phyloP scores from a whole-genome alignment of 129 eudicot genomes.

The Artemisia tridentata region DNA sequence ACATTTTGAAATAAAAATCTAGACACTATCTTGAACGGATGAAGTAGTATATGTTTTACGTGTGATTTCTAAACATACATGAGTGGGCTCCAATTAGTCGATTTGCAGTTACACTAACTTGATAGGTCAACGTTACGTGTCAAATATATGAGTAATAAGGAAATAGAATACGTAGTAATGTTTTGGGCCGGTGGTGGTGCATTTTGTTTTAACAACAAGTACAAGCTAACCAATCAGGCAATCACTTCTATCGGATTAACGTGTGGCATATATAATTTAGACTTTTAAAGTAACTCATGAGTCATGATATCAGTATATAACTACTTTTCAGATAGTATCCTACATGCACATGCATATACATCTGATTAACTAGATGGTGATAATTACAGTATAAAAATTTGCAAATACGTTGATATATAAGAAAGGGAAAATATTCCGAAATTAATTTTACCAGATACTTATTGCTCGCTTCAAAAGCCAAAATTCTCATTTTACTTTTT shows the following conservation, averaged over 20 bases:
- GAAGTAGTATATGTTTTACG: not conserved
- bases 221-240: not conserved
- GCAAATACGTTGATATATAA: too few relatives aligned
- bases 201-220: not conserved
- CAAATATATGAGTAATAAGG: not conserved
- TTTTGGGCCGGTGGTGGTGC: slow-evolving; percentile 18
- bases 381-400: too few relatives aligned
- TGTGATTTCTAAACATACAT: not conserved
- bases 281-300: too few relatives aligned
- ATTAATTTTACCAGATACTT: too few relatives aligned
- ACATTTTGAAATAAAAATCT: too few relatives aligned
- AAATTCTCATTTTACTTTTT: too few relatives aligned
- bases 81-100: slow-evolving; percentile 2
- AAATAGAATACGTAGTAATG: not conserved
- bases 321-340: not conserved
- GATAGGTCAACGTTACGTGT: slow-evolving; percentile 2
- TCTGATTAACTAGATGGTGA: too few relatives aligned
- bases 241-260: not conserved
- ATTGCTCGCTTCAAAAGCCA: too few relatives aligned
- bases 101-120: not conserved
- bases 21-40: too few relatives aligned
- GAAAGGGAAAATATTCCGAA: too few relatives aligned
- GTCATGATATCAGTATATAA: not conserved
- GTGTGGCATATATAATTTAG: not conserved
- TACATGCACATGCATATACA: too few relatives aligned